Percentiles rank a stretch among this genome's conserved stretches.
Evolutionary conservation across 352 stramenopile species (phyloP).

Genomic region (Plasmopara halstedii): DNA sequence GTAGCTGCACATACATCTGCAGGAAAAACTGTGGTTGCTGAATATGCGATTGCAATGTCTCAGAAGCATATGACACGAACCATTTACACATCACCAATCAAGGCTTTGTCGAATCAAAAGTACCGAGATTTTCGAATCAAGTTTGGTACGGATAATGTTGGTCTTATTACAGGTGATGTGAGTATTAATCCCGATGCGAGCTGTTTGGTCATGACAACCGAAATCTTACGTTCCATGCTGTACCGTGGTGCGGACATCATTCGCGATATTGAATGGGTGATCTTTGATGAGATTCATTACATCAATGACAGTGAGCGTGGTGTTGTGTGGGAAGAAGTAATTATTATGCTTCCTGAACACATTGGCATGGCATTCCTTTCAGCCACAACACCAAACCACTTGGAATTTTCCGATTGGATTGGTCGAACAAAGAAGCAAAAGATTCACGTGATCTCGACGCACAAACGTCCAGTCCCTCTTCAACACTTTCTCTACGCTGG

Average conservation of each 20-base stretch:
- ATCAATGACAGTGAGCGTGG: conserved; percentile 97
- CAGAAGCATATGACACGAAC: conserved; percentile 86
- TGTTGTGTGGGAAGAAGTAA: conserved; percentile 97
- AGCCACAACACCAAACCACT: conserved; percentile 97
- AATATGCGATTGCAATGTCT: conserved; percentile 96
- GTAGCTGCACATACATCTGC: conserved; percentile 96
- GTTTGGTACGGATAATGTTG: conserved; percentile 92
- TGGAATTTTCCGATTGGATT: conserved; percentile 99
- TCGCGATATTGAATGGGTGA: conserved; percentile 96
- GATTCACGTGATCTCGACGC: conserved; percentile 97
- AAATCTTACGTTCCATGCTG: conserved; percentile 95
- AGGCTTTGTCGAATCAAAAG: conserved; percentile 98
- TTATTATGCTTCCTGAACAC: conserved; percentile 96
- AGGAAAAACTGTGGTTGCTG: conserved; percentile 97
- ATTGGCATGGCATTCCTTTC: conserved; percentile 98
- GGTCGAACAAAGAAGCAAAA: conserved; percentile 93
- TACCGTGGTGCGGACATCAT: conserved; percentile 95
- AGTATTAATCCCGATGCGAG: conserved; percentile 93
- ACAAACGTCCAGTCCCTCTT: conserved; percentile 95
- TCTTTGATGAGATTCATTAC: conserved; percentile 98
- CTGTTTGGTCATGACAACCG: conserved; percentile 97
- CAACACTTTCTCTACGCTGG: conserved; percentile 94
- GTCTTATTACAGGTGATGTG: conserved; percentile 97
- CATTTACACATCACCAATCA: conserved; percentile 99
- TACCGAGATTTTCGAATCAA: conserved; percentile 95